Base-by-base conservation (phyloP, 768 basidiomycete genomes). In the Suillus ampliporus region DNA sequence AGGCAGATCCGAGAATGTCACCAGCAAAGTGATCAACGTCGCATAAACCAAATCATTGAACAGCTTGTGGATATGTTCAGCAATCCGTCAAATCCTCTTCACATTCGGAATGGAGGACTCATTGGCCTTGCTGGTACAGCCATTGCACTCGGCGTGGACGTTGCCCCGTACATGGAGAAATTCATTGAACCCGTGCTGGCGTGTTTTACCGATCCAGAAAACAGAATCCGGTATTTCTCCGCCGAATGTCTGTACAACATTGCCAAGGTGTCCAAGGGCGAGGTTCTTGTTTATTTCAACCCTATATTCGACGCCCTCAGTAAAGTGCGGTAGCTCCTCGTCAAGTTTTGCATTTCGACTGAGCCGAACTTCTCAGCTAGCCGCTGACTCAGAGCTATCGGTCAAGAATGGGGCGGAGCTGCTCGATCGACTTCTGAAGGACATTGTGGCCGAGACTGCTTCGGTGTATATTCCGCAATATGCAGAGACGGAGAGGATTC, bases 221-320 rank as follows among this genome's bases (percentile, higher is more conserved):
- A 93, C 77, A 85, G 95, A 72, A 94, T 99, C 64, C 87, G 95
- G 48, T 99, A 99, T 78, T 98, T 97, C 80, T 97, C 97, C 6
- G 96, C 95, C 28, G 97, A 99, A 74, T 97, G 95, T 71, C 79
- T 99, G 65, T 99, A 99, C 80, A 99, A 99, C 78, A 96, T 99
- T 66, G 94, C 92, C 31, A 94, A 96, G 76, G 96, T 97, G 17
- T 97, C 95, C 37, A 97, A 97, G 70, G 97, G 97, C 43, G 97
- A 98, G 76, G 90, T 99, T 37, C 80, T 99, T 61, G 88, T 98
- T 15, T 97, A 96, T 74, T 99, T 98, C 80, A 99, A 99, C 72
- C 95, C 96, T 61, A 94, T 99, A 60, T 99, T 99, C 69, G 97
- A 99, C 77, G 91, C 95, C 1, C 83, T 99, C 64, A 95, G 94